These are phyloP conservation scores for Cyberlindnera mississippiensis DNA, from an alignment of 805 yeast species.

Conservation along the genomic window DNA sequence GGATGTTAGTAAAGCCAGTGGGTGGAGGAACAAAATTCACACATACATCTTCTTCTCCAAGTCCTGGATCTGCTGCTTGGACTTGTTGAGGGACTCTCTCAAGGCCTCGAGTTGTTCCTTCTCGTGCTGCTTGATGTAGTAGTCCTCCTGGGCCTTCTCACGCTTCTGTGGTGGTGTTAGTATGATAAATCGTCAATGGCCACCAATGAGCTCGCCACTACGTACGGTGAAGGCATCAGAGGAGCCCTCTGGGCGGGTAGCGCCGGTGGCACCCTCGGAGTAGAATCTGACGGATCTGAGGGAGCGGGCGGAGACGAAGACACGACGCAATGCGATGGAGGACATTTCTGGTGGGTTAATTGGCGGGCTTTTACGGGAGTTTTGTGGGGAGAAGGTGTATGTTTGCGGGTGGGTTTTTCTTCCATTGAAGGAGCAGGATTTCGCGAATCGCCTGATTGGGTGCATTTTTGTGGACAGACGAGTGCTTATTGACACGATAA, in stretches of 20 bases:
- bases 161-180: slow-evolving; percentile 51
- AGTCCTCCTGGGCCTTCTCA: slow-evolving; percentile 89
- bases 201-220: too few species aligned
- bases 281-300: slow-evolving; percentile 28
- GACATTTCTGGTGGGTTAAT: slow-evolving; percentile 25
- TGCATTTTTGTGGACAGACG: too few species aligned
- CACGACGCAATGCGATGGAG: slow-evolving; percentile 35
- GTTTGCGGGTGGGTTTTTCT: neutral
- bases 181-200: too few species aligned
- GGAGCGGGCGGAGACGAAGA: slow-evolving; percentile 29
- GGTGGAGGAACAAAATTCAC: neutral
- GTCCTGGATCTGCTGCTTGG: slow-evolving; percentile 54
- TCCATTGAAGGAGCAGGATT: neutral
- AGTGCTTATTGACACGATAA: too few species aligned
- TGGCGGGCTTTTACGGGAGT: neutral
- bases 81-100: slow-evolving; percentile 73
- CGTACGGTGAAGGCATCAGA: slow-evolving; percentile 59
- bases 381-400: neutral
- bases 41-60: slow-evolving; percentile 42
- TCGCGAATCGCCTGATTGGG: too few species aligned
- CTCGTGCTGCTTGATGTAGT: slow-evolving; percentile 83
- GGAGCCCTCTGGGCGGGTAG: slow-evolving; percentile 49
- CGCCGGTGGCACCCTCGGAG: slow-evolving; percentile 60
- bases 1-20: neutral
- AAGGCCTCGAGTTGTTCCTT: slow-evolving; percentile 78